Percentiles rank a stretch among this genome's conserved stretches.
These are phyloP conservation scores for Petunia hybrid DNA, from an alignment of 305 asterid genomes.

Conservation along the genomic window DNA sequence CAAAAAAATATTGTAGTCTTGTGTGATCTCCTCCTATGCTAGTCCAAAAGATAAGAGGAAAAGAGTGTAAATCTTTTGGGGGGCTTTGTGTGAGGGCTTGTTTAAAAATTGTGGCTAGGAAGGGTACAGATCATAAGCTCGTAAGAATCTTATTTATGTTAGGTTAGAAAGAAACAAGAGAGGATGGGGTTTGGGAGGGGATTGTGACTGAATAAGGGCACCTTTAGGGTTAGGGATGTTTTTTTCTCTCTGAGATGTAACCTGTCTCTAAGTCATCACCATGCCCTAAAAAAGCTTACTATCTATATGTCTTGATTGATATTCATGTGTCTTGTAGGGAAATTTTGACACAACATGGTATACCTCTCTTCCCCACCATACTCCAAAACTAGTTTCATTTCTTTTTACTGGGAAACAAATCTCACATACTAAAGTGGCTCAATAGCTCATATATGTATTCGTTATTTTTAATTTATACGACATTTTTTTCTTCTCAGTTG, in stretches of 20 bases:
- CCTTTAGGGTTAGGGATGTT: slow-evolving; percentile 44
- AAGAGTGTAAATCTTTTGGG: slow-evolving; percentile 35
- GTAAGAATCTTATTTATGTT: slow-evolving; percentile 7
- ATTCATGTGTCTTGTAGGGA: slow-evolving; percentile 46
- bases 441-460: too few species aligned
- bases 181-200: slow-evolving; percentile 34
- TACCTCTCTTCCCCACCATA: background rate
- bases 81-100: slow-evolving; percentile 18
- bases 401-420: background rate
- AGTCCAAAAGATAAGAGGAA: slow-evolving; percentile 36
- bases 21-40: slow-evolving; percentile 41
- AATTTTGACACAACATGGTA: slow-evolving; percentile 45
- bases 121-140: slow-evolving; percentile 3
- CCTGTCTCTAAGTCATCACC: slow-evolving; percentile 45
- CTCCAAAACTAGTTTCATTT: slow-evolving; percentile 5
- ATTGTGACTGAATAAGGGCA: slow-evolving; percentile 39
- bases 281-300: slow-evolving; percentile 20
- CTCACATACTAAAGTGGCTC: background rate
- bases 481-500: too few species aligned
- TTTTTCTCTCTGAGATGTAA: slow-evolving; percentile 40
- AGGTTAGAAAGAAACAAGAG: slow-evolving; percentile 37
- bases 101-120: slow-evolving; percentile 36
- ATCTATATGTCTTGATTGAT: slow-evolving; percentile 33
- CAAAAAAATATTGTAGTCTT: slow-evolving; percentile 30
- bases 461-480: too few species aligned